Evolutionary conservation across 202 grass and related monocot genomes (phyloP).

Genomic region (Dendrocalamus latiflorus): DNA sequence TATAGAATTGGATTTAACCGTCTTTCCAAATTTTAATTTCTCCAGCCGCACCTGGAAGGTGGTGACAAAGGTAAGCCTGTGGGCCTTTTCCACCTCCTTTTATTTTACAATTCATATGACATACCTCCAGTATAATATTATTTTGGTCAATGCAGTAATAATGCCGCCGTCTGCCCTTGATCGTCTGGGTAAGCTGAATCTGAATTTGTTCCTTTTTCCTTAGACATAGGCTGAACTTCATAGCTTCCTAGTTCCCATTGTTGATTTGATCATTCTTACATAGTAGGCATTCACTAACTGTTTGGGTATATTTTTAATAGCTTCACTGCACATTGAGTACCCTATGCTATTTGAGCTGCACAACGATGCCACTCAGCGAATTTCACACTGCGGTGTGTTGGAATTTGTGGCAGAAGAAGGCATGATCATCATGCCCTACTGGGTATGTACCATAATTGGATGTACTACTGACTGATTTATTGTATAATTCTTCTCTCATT

Average conservation of each 20-base stretch:
- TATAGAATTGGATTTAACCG: slow-evolving; percentile 10
- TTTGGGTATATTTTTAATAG: slow-evolving; percentile 29
- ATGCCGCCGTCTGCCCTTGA: slow-evolving; percentile 84
- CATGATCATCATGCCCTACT: slow-evolving; percentile 88
- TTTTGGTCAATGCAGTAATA: slow-evolving; percentile 58
- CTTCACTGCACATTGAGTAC: too few relatives aligned
- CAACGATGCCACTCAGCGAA: slow-evolving; percentile 44
- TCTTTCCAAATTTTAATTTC: slow-evolving; percentile 30
- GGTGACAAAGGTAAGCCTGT: slow-evolving; percentile 65
- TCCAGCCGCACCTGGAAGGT: too few relatives aligned
- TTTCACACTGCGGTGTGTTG: slow-evolving; percentile 87
- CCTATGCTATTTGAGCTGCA: too few relatives aligned
- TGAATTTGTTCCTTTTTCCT: background rate
- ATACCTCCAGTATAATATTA: slow-evolving; percentile 15
- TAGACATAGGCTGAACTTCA: background rate
- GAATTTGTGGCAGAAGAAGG: slow-evolving; percentile 95
- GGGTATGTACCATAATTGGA: slow-evolving; percentile 39
- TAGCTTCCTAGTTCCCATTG: background rate
- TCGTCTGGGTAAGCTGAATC: slow-evolving; percentile 59
- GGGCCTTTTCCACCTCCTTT: background rate
- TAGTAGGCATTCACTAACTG: background rate
- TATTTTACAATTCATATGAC: background rate
- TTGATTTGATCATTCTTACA: slow-evolving; percentile 20
- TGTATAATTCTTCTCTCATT: too few relatives aligned
- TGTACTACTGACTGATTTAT: background rate